phyloP scores from a whole-genome alignment of 176 grass and related monocot species.

The Carex parvula region DNA sequence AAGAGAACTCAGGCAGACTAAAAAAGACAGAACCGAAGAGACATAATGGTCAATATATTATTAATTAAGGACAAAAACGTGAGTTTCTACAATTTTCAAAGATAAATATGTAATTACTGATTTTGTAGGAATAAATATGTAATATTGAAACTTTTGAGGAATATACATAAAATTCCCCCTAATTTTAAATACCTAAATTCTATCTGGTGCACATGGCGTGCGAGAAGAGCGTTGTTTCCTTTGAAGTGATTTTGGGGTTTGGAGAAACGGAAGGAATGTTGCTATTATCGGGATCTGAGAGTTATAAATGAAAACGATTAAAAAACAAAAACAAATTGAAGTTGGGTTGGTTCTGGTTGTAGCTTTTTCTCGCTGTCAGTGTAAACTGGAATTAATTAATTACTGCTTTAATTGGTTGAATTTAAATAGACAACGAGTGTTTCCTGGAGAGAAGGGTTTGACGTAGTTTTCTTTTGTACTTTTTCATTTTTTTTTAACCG shows the following conservation, averaged over 20 bases:
- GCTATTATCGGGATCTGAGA: slow-evolving; percentile 59
- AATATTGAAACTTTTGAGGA: too few relatives aligned
- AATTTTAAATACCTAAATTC: slow-evolving; percentile 2
- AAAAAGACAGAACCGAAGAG: too few relatives aligned
- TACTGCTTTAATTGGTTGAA: not conserved
- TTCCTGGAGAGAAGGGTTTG: not conserved
- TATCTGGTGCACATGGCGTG: slow-evolving; percentile 48
- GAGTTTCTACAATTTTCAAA: too few relatives aligned
- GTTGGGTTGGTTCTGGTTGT: not conserved
- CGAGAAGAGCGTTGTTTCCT: not conserved
- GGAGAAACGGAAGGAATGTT: slow-evolving; percentile 56
- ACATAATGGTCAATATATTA: too few relatives aligned
- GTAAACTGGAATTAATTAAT: slow-evolving; percentile 3
- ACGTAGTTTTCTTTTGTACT: not conserved
- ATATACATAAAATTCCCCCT: too few relatives aligned
- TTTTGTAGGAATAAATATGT: too few relatives aligned
- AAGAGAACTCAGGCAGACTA: too few relatives aligned
- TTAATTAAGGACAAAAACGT: too few relatives aligned
- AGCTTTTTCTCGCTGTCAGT: slow-evolving; percentile 29
- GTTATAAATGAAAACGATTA: not conserved
- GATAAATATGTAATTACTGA: too few relatives aligned
- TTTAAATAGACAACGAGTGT: slow-evolving; percentile 2
- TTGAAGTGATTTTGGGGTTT: not conserved
- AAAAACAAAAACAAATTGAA: slow-evolving; percentile 35
- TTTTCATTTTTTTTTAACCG: not conserved